These are phyloP conservation scores for Rhodotorula sp. DNA, from an alignment of 1,284 basidiomycete species.

Conservation along the genomic window DNA sequence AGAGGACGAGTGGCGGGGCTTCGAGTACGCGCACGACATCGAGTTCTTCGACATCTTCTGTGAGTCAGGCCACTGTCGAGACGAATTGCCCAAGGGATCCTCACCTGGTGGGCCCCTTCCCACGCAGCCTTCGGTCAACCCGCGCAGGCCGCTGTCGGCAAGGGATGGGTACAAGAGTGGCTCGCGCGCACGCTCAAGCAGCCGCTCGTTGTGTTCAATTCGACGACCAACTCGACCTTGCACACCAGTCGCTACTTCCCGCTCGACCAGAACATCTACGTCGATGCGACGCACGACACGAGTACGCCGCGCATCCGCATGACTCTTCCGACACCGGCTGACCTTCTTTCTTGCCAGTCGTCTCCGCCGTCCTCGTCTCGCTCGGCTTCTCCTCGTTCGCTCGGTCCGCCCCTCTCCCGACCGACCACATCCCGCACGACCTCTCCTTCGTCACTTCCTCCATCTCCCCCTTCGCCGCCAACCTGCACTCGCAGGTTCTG, in stretches of 20 bases:
- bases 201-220: constrained; percentile 55
- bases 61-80: constrained; percentile 28
- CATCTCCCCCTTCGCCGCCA: constrained; percentile 59
- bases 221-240: constrained; percentile 60
- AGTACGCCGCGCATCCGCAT: background rate
- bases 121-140: constrained; percentile 47
- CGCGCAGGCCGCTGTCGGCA: constrained; percentile 49
- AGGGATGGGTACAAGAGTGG: constrained; percentile 50
- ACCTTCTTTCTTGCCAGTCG: constrained; percentile 18
- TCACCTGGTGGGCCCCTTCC: background rate
- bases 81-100: background rate
- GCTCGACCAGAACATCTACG: constrained; percentile 60
- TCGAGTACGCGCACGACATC: constrained; percentile 56
- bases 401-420: constrained; percentile 64
- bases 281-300: constrained; percentile 58
- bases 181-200: constrained; percentile 55
- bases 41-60: constrained; percentile 51
- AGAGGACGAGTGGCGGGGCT: constrained; percentile 64
- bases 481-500: constrained; percentile 63
- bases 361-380: constrained; percentile 52
- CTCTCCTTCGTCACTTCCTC: constrained; percentile 56
- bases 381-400: constrained; percentile 69
- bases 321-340: background rate
- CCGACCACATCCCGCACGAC: constrained; percentile 64
- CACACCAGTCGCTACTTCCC: constrained; percentile 61